Base-by-base conservation (phyloP, 129 eudicot species). In the Daucus carota region DNA sequence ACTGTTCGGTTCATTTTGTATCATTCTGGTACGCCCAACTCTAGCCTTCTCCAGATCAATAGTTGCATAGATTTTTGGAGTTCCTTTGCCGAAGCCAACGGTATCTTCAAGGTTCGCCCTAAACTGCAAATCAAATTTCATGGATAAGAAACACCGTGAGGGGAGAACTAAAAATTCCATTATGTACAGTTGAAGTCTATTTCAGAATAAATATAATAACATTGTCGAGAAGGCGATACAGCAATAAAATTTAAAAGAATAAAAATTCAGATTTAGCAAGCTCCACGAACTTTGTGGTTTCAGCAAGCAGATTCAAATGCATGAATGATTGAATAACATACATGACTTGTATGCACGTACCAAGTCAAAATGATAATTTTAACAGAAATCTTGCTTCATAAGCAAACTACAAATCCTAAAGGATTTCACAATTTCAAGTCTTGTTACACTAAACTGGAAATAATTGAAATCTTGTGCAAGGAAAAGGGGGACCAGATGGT, bases 11-110 rank as follows among this genome's bases (percentile, higher is more conserved):
- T 81, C 78, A 50, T 77, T 60, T 24, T 77, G 78, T 36, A 81
- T 44, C 74, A 76, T 70, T 72, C 78, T 72, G 34, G 85, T 81
- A 41, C 85, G 75, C 16, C 81, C 85, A 57, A 81, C 85, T 45
- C 85, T 77, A 17, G 85, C 85, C 70, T 77, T 81, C 33, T 81
- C 85, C n/a, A 81, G 75, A 73, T 81, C 78, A 29, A 80, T 43
- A 28, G 83, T 65, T 45, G 73, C 78, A 29, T 75, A 75, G 36
- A 75, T 60, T 41, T 75, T 75, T 24, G 78, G 46, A 75, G 78
- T 60, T 20, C 70, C 67, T 59, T 59, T 54, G 34, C 70, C 67
- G 9, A 75, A 75, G 47, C 78, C 78, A 38, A 75, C 44, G 2
- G 78, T 60, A 32, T 75, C 70, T 38, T 75, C 78, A 34, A 75